These are phyloP conservation scores for Penicillium parvum DNA, from an alignment of 495 filamentous ascomycete species.

Conservation along the genomic window DNA sequence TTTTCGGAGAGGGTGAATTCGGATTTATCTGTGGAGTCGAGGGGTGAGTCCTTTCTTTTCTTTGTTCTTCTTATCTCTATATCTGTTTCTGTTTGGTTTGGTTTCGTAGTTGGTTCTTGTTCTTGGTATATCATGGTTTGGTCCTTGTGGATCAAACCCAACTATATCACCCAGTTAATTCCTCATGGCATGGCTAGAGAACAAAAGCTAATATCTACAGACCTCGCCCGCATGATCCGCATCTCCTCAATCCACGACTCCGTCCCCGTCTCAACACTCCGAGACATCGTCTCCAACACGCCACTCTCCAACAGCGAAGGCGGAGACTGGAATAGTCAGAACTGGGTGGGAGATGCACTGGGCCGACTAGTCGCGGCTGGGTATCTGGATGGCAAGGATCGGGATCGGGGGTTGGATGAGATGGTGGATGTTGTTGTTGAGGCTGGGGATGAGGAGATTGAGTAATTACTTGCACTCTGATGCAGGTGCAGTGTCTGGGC, in stretches of 20 bases:
- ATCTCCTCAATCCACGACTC: conserved; percentile 5
- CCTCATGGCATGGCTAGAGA: too few relatives aligned
- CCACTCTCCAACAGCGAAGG: conserved; percentile 3
- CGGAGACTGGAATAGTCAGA: conserved; percentile 29
- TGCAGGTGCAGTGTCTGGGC: too few relatives aligned
- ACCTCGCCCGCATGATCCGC: conserved; percentile 9
- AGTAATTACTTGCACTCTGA: too few relatives aligned
- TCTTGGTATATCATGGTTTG: too few relatives aligned
- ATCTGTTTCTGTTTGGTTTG: too few relatives aligned
- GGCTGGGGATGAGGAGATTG: conserved; percentile 23
- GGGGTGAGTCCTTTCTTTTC: neutral
- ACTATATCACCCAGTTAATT: too few relatives aligned
- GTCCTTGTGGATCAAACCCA: too few relatives aligned
- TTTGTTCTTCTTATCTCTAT: neutral
- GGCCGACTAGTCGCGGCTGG: conserved; percentile 12
- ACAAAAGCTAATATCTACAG: conserved; percentile 1
- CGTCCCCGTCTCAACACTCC: neutral
- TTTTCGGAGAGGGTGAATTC: conserved; percentile 17
- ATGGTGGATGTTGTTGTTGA: conserved; percentile 26
- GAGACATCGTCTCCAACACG: conserved; percentile 5
- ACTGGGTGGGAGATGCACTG: conserved; percentile 25
- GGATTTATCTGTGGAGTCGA: neutral
- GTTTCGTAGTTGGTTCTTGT: too few relatives aligned
- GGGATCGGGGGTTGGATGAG: conserved; percentile 16
- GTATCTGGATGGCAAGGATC: conserved; percentile 8